A percentile compares a stretch with the other conserved stretches of the same genome.
Conservation (phyloP, 2,329 filamentous ascomycete species). For the Saccharata proteae region DNA sequence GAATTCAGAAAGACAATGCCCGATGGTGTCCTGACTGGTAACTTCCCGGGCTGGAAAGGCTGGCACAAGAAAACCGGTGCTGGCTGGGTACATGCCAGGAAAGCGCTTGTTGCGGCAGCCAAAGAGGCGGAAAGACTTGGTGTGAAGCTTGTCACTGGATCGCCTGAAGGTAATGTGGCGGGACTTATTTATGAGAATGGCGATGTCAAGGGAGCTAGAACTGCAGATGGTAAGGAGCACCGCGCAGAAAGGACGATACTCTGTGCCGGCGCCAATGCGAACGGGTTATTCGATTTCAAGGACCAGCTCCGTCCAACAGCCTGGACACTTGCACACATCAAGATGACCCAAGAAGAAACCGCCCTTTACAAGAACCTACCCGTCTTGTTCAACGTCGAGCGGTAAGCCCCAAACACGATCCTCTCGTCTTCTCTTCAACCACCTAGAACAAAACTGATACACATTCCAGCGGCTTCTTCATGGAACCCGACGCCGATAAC, state of each 20-base stretch:
- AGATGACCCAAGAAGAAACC: slow-evolving; percentile 34
- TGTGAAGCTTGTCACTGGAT: slow-evolving; percentile 34
- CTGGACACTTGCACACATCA: slow-evolving; percentile 42
- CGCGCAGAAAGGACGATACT: slow-evolving; percentile 35
- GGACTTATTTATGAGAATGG: slow-evolving; percentile 23
- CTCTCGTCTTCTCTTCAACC: not conserved
- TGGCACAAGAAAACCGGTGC: slow-evolving; percentile 33
- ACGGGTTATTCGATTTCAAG: slow-evolving; percentile 37
- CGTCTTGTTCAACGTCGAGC: slow-evolving; percentile 37
- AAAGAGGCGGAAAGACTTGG: slow-evolving; percentile 35
- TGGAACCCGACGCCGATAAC: slow-evolving; percentile 35
- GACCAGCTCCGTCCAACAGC: slow-evolving; percentile 42
- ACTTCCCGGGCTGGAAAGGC: slow-evolving; percentile 40
- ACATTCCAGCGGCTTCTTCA: slow-evolving; percentile 33
- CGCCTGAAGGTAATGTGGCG: slow-evolving; percentile 25
- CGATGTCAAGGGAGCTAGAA: slow-evolving; percentile 32
- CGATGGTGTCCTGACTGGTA: slow-evolving; percentile 36
- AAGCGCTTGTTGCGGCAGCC: slow-evolving; percentile 35
- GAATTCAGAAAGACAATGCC: slow-evolving; percentile 42
- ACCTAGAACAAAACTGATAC: not conserved
- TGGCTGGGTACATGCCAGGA: slow-evolving; percentile 43
- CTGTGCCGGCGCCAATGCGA: slow-evolving; percentile 37
- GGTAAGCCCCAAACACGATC: no score
- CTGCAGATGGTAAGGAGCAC: slow-evolving; percentile 30
- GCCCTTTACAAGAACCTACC: slow-evolving; percentile 36